Conservation (phyloP, 2,329 filamentous ascomycete genomes). For the Elsinoe fawcettii region DNA sequence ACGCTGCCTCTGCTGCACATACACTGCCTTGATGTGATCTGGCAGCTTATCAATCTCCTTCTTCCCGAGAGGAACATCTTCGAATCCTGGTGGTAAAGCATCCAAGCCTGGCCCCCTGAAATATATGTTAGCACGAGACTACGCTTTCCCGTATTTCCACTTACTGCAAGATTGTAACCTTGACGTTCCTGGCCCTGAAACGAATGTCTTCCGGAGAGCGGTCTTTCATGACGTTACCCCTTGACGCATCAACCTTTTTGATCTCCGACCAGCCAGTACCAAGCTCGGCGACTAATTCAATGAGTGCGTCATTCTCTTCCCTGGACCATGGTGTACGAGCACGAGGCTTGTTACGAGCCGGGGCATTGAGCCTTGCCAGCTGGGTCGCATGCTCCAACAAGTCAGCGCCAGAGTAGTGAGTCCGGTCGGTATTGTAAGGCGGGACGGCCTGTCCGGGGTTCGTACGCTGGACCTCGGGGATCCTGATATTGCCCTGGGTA, state of each 20-base stretch:
- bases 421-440: constrained; percentile 14
- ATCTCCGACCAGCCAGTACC: constrained; percentile 45
- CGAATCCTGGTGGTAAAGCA: constrained; percentile 38
- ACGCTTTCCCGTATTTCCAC: constrained; percentile 19
- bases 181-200: constrained; percentile 46
- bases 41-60: constrained; percentile 32
- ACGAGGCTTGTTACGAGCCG: constrained; percentile 22
- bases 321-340: constrained; percentile 30
- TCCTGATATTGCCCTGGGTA: not conserved
- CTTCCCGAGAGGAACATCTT: constrained; percentile 35
- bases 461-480: constrained; percentile 20
- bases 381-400: constrained; percentile 21
- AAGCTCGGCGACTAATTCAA: constrained; percentile 41
- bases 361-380: constrained; percentile 30
- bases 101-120: not conserved
- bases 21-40: not conserved
- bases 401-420: not conserved
- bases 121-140: not conserved
- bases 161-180: constrained; percentile 39
- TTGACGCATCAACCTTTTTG: constrained; percentile 26
- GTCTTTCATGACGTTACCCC: constrained; percentile 25
- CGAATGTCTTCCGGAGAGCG: constrained; percentile 44
- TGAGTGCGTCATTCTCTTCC: constrained; percentile 36
- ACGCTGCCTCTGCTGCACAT: constrained; percentile 16
- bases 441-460: constrained; percentile 28